Base-by-base conservation (phyloP, 768 basidiomycete species). In the Phaeotremella skinneri region DNA sequence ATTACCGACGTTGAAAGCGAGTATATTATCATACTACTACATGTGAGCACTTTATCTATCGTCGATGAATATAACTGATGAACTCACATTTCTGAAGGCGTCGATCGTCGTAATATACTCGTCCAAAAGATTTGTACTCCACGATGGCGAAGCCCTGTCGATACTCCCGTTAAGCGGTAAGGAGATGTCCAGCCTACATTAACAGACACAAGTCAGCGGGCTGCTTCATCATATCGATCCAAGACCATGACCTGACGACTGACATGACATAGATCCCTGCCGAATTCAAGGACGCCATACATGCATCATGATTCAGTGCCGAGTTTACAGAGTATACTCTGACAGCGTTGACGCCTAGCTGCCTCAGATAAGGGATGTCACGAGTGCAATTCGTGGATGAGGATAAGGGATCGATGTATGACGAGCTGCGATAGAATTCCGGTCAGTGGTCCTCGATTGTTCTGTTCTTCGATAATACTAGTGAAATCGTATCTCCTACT, bases 251-350 rank as follows among this genome's bases (percentile, higher is more conserved):
- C 26, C 41, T 11, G 41, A 20, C 16, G 0, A 80, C 87, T 71
- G 63, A 93, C 91, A 94, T 87, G 52, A 87, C 83, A 77, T 96
- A 94, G 55, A 96, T 96, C 26, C 87, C 87, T 34, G 90, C 90
- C 21, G 78, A 76, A 67, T 85, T 86, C 59, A 96, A 82, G 14
- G 84, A 76, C 34, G 76, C 76, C 92, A 97, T 94, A 78, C 92
- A 97, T 1, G 78, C 78, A 74, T 92, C 90, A 62, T 97, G 92
- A 77, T 94, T 87, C 56, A 86, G 78, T 31, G 85, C 81, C 0
- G 89, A 83, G 72, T 92, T 83, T 62, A 93, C 91, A 57, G 86
- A 88, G 81, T 96, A 96, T 1, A 87, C 87, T 55, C 91, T 86
- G 49, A 96, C 81, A 39, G 86, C 80, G 72, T 93, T 96, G 70